phyloP scores from a whole-genome alignment of 1,284 basidiomycete species.

The Cyathus olla region DNA sequence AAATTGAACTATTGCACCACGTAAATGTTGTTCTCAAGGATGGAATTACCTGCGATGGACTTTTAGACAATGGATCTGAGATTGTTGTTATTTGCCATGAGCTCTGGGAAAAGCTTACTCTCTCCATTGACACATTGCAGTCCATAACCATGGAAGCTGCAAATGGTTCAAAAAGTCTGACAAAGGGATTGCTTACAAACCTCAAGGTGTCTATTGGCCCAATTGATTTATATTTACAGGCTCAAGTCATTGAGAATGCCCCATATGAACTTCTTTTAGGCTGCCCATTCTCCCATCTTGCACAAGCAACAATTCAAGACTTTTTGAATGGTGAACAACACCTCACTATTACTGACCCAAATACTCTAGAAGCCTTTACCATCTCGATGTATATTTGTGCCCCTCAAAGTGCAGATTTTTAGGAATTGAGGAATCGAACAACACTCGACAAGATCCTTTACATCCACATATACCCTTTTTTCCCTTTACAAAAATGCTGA shows the following conservation, averaged over 20 bases:
- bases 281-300: neutral
- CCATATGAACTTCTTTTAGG: neutral
- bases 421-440: neutral
- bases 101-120: conserved; percentile 5
- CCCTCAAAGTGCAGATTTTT: neutral
- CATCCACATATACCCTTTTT: neutral
- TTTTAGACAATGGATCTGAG: conserved; percentile 13
- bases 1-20: neutral
- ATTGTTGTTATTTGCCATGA: conserved; percentile 2
- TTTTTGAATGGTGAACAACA: neutral
- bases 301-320: neutral
- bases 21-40: neutral
- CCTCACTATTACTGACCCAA: neutral
- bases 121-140: neutral
- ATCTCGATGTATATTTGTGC: neutral
- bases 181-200: conserved; percentile 3
- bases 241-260: neutral
- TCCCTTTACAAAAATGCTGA: neutral
- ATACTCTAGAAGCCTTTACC: neutral
- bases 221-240: neutral
- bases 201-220: conserved; percentile 4
- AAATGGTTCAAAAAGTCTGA: neutral
- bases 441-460: neutral
- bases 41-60: neutral
- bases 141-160: conserved; percentile 9